These are phyloP conservation scores for Apiotrichum gracile DNA, from an alignment of 1,284 basidiomycete species.

Conservation along the genomic window DNA sequence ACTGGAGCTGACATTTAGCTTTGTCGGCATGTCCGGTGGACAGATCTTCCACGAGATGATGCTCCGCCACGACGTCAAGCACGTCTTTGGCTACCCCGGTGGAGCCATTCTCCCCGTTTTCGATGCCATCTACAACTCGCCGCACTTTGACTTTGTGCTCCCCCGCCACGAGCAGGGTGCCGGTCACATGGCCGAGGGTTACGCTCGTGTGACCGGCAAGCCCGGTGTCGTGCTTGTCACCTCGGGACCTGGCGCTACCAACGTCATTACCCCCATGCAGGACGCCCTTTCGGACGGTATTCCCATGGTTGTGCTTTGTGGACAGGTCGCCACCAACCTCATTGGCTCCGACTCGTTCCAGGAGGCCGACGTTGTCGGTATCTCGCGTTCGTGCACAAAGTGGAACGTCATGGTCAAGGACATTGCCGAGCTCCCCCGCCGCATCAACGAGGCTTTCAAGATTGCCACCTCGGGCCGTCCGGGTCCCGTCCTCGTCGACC, in stretches of 20 bases:
- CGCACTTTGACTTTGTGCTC: slow-evolving; percentile 90
- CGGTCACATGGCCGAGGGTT: slow-evolving; percentile 98
- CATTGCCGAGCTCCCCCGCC: slow-evolving; percentile 83
- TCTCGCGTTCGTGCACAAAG: slow-evolving; percentile 94
- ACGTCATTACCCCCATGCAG: slow-evolving; percentile 96
- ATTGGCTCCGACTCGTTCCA: slow-evolving; percentile 98
- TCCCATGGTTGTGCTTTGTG: slow-evolving; percentile 90
- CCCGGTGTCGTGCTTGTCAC: slow-evolving; percentile 97
- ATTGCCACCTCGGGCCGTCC: slow-evolving; percentile 95
- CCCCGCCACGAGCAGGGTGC: slow-evolving; percentile 97
- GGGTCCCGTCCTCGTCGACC: slow-evolving; percentile 93
- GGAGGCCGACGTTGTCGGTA: slow-evolving; percentile 94
- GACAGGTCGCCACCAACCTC: slow-evolving; percentile 95
- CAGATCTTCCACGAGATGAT: slow-evolving; percentile 99
- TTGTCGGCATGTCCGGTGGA: slow-evolving; percentile 90
- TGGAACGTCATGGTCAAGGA: slow-evolving; percentile 99
- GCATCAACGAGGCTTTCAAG: slow-evolving; percentile 99
- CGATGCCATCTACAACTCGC: slow-evolving; percentile 96
- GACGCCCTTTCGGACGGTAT: slow-evolving; percentile 93
- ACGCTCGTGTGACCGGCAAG: slow-evolving; percentile 94
- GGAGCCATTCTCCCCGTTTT: slow-evolving; percentile 98
- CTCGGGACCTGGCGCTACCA: slow-evolving; percentile 95
- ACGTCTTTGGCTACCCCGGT: slow-evolving; percentile 96
- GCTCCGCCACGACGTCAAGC: slow-evolving; percentile 91
- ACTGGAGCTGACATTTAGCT: slow-evolving; percentile 44